Evolutionary conservation across 2,329 filamentous ascomycete species (phyloP).

Genomic region (Karstenula rhodostoma): DNA sequence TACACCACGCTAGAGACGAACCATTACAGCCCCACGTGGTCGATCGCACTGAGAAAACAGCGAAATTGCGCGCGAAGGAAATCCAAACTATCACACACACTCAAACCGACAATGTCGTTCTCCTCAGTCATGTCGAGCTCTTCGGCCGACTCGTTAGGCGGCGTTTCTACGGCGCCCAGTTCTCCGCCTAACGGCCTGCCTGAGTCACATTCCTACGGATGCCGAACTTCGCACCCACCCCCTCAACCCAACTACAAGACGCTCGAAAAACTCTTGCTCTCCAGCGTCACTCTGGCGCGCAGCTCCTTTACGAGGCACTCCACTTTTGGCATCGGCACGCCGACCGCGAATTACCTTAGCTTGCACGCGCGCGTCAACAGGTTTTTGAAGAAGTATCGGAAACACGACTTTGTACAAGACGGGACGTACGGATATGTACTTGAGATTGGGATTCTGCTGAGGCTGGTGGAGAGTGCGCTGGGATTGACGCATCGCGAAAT

Average conservation of each 20-base stretch:
- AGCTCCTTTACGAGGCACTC: slow-evolving; percentile 9
- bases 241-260: slow-evolving; percentile 12
- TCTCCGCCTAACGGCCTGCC: slow-evolving; percentile 4
- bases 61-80: background rate
- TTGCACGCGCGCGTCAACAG: slow-evolving; percentile 8
- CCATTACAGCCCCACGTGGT: background rate
- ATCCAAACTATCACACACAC: background rate
- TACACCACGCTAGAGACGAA: slow-evolving; percentile 12
- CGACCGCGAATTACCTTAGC: slow-evolving; percentile 3
- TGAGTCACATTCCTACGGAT: slow-evolving; percentile 1
- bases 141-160: background rate
- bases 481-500: slow-evolving; percentile 8
- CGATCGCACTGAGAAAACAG: background rate
- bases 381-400: slow-evolving; percentile 7
- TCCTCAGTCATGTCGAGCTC: slow-evolving; percentile 11
- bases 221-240: background rate
- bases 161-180: background rate
- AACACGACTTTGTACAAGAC: slow-evolving; percentile 9
- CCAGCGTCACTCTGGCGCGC: slow-evolving; percentile 12
- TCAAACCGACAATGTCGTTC: slow-evolving; percentile 11
- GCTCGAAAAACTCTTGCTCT: slow-evolving; percentile 12
- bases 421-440: slow-evolving; percentile 13
- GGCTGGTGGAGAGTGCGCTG: slow-evolving; percentile 12
- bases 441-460: slow-evolving; percentile 11
- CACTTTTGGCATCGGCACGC: slow-evolving; percentile 7